phyloP scores from a whole-genome alignment of 306 rosid species.

The Sophora flavescens region DNA sequence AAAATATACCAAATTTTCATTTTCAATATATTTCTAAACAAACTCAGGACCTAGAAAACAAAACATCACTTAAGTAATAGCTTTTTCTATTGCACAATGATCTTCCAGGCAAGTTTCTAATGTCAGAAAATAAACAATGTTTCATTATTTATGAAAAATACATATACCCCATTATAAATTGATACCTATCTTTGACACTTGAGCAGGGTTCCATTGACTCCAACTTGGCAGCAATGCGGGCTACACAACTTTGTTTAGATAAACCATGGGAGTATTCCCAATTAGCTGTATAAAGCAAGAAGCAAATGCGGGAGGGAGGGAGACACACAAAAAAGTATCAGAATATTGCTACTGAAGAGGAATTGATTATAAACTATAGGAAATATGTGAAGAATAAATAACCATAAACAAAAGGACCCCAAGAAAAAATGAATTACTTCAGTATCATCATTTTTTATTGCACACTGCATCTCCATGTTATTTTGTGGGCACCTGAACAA shows the following conservation, averaged over 20 bases:
- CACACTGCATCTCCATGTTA: conserved; percentile 57
- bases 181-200: conserved; percentile 74
- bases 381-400: not conserved
- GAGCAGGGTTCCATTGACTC: conserved; percentile 82
- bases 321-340: not conserved
- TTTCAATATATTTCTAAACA: not conserved
- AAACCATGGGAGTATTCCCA: conserved; percentile 78
- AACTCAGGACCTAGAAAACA: not conserved
- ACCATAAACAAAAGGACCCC: not conserved
- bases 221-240: conserved; percentile 75
- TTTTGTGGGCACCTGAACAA: conserved; percentile 9
- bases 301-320: not conserved
- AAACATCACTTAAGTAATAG: not conserved
- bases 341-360: not conserved
- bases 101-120: not conserved
- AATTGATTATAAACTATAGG: not conserved
- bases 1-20: conserved; percentile 1
- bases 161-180: no score
- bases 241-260: conserved; percentile 72
- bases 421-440: conserved; percentile 50
- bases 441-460: conserved; percentile 69
- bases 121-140: conserved; percentile 10
- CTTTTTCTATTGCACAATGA: not conserved
- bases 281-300: conserved; percentile 58
- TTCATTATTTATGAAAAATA: not conserved